Conservation (phyloP, 768 basidiomycete genomes). For the Russula emetica region DNA sequence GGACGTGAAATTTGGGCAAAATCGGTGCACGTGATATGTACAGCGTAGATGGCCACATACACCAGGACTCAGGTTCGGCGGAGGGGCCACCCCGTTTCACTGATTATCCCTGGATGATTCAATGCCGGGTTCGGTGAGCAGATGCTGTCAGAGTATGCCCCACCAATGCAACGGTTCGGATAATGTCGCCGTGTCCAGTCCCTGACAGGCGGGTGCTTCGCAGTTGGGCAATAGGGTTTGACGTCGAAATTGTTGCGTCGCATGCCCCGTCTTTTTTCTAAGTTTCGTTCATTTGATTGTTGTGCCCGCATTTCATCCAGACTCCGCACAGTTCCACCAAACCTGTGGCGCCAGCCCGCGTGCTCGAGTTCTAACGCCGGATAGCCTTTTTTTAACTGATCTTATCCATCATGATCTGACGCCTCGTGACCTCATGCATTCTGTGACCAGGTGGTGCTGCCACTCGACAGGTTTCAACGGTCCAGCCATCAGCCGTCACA, state of each 20-base stretch:
- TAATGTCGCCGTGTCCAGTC: background rate
- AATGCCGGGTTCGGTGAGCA: background rate
- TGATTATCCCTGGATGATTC: background rate
- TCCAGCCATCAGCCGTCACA: conserved; percentile 2
- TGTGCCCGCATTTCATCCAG: background rate
- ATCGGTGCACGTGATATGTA: conserved; percentile 8
- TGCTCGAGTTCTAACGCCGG: background rate
- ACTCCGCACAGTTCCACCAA: conserved; percentile 1
- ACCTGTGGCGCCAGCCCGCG: background rate
- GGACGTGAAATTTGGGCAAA: background rate
- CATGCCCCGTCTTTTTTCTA: conserved; percentile 4
- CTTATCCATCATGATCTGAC: conserved; percentile 27
- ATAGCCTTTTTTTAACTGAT: conserved; percentile 12
- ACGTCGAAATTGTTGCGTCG: background rate
- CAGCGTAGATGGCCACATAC: background rate
- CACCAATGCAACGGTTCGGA: background rate
- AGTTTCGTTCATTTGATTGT: conserved; percentile 6
- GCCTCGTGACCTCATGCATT: conserved; percentile 15
- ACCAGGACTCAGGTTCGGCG: background rate
- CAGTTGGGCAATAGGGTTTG: conserved; percentile 12
- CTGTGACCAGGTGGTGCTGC: conserved; percentile 1
- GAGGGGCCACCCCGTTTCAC: background rate
- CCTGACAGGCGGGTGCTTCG: background rate
- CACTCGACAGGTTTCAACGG: conserved; percentile 1
- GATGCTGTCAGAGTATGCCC: background rate